Evolutionary conservation across 495 filamentous ascomycete species (phyloP).

Genomic region (Lindgomyces ingoldianus): DNA sequence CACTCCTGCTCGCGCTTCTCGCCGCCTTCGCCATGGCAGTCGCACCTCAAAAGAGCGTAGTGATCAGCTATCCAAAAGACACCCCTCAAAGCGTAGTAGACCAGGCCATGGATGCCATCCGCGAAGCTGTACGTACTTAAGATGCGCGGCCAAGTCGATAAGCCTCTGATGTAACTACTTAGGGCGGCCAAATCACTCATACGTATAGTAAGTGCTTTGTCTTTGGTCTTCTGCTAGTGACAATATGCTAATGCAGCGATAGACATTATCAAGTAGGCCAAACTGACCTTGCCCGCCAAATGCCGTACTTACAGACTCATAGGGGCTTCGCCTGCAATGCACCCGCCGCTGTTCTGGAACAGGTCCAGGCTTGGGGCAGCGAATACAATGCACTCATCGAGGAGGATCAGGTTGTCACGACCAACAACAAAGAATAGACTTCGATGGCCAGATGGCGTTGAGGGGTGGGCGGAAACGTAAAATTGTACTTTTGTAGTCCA

Average conservation of each 20-base stretch:
- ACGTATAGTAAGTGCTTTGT: slow-evolving; percentile 53
- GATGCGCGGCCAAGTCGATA: neutral
- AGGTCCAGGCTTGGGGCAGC: slow-evolving; percentile 64
- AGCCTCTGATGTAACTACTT: neutral
- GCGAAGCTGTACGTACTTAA: slow-evolving; percentile 58
- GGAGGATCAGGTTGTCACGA: slow-evolving; percentile 65
- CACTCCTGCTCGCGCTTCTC: slow-evolving; percentile 54
- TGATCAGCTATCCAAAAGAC: slow-evolving; percentile 73
- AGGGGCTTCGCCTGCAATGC: slow-evolving; percentile 75
- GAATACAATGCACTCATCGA: slow-evolving; percentile 71
- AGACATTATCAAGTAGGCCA: too few species aligned
- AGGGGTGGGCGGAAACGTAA: neutral
- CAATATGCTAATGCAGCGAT: slow-evolving; percentile 24
- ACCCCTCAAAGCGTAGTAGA: slow-evolving; percentile 70
- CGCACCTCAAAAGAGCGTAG: slow-evolving; percentile 67
- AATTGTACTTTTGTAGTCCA: too few species aligned
- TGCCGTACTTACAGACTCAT: too few species aligned
- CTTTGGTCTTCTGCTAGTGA: neutral
- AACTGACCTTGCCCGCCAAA: too few species aligned
- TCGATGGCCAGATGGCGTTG: neutral
- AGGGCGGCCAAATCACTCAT: slow-evolving; percentile 57
- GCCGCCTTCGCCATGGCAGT: slow-evolving; percentile 55
- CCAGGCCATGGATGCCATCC: slow-evolving; percentile 69
- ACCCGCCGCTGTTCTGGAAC: slow-evolving; percentile 65
- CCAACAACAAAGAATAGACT: slow-evolving; percentile 1